Percentiles rank a stretch among this genome's conserved stretches.
phyloP scores from a whole-genome alignment of 371 early-diverging fungal species.

The Umbelopsis sp. region DNA sequence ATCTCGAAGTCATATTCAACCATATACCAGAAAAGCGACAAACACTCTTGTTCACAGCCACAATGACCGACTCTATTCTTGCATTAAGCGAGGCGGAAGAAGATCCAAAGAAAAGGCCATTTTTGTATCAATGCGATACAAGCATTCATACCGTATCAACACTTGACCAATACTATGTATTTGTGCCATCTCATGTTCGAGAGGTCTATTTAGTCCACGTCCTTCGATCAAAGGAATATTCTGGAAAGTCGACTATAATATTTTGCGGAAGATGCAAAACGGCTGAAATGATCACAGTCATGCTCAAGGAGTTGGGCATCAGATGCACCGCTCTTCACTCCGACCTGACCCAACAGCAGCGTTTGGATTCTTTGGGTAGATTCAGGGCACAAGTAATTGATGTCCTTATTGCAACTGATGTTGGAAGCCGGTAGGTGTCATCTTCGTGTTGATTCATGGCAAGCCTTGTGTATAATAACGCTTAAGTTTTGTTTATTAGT shows the following conservation, averaged over 20 bases:
- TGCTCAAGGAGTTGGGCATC: constrained; percentile 89
- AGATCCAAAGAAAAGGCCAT: constrained; percentile 62
- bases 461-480: constrained; percentile 20
- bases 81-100: constrained; percentile 53
- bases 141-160: constrained; percentile 82
- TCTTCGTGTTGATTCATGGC: constrained; percentile 23
- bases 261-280: constrained; percentile 87
- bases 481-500: constrained; percentile 40
- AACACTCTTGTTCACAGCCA: constrained; percentile 95
- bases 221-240: constrained; percentile 69
- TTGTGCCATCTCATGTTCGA: constrained; percentile 93
- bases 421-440: constrained; percentile 81
- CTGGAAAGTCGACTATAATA: constrained; percentile 85
- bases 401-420: constrained; percentile 96
- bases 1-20: constrained; percentile 80
- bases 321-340: constrained; percentile 91
- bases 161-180: constrained; percentile 89
- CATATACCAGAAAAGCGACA: constrained; percentile 83
- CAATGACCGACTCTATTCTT: constrained; percentile 89
- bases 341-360: constrained; percentile 90
- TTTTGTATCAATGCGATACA: constrained; percentile 81
- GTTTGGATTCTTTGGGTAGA: constrained; percentile 88
- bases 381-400: constrained; percentile 88
- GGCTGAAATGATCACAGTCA: constrained; percentile 79
- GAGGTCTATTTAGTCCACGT: constrained; percentile 88